Conservation (phyloP, 2,329 filamentous ascomycete species). For the Escovopsis weberi region DNA sequence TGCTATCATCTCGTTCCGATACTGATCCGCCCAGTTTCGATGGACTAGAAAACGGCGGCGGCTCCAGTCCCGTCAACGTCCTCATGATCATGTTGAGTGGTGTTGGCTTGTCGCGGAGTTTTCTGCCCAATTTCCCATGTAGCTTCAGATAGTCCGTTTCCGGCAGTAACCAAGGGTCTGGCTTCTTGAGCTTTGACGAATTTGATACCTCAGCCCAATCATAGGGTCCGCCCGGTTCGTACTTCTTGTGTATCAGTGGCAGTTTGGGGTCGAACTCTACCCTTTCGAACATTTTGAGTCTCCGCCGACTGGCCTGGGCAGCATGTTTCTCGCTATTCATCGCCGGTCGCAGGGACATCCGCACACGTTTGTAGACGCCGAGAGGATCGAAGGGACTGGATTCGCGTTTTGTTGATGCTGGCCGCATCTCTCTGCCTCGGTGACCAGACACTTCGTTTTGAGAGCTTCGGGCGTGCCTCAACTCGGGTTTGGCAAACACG, state of each 20-base stretch:
- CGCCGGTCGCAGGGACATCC: constrained; percentile 26
- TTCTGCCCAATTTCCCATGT: constrained; percentile 28
- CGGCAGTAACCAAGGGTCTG: constrained; percentile 22
- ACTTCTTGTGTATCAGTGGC: constrained; percentile 42
- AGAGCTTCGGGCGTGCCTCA: constrained; percentile 42
- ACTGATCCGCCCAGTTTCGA: constrained; percentile 20
- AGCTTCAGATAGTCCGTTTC: constrained; percentile 34
- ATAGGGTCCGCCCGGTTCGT: constrained; percentile 41
- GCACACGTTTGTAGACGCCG: constrained; percentile 43
- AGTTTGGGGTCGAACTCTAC: constrained; percentile 39
- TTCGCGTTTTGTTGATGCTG: constrained; percentile 30
- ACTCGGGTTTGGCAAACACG: constrained; percentile 44
- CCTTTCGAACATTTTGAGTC: constrained; percentile 37
- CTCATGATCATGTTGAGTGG: constrained; percentile 14
- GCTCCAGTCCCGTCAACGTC: constrained; percentile 13
- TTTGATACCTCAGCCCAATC: constrained; percentile 24
- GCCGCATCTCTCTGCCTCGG: constrained; percentile 17
- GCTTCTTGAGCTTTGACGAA: constrained; percentile 14
- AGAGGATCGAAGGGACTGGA: constrained; percentile 43
- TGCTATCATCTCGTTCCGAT: constrained; percentile 35
- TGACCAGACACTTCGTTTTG: constrained; percentile 26
- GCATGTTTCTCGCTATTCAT: constrained; percentile 9
- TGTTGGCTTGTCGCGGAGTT: constrained; percentile 14
- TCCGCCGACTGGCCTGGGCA: constrained; percentile 15
- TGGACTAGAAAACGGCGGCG: constrained; percentile 18